Evolutionary conservation across 768 basidiomycete genomes (phyloP), one percentile per base, ranked within the genome.

Genomic region (Suillus alpinus): DNA sequence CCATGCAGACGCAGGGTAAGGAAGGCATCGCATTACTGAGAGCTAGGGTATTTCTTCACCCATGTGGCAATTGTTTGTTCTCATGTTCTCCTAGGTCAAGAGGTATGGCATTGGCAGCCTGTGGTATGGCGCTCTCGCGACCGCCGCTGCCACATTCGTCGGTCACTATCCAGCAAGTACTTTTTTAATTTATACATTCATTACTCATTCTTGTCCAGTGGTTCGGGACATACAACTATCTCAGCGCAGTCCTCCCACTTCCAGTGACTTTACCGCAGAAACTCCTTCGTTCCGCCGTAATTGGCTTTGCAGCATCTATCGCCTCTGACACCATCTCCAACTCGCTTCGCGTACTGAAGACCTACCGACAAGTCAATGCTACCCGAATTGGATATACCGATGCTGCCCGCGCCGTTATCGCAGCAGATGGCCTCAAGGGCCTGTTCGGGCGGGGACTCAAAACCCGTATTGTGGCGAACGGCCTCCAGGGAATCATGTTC

Each of bases 81-180:
- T 51, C 32, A 36, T 39, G 7, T 57, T 20, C 50, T 32, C 59
- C 12, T 68, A 91, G 88, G 80, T 94, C 65, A 86, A 82, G 69
- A 81, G 73, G 62, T 88, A 93, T 66, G 95, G 95, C 10, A 72
- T 96, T 18, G 82, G 82, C 34, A 83, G 88, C 16, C 70, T 97
- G 26, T 97, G 92, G 92, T 95, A 92, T 64, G 95, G 95, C 14
- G 94, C 95, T 0, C 61, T 94, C 31, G 96, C 94, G 0, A 97
- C 94, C 2, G 94, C 93, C 2, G 94, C 88, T 6, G 95, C 95
- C 2, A 96, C 94, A 0, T 95, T 97, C 64, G 94, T 94, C 12
- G 95, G 95, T 0, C 84, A 94, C 74, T 97, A 92, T 65, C 93
- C 93, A 1, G 89, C 89, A 67, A 13, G 82, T 75, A 53, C 31